These are phyloP conservation scores for Saccharomyces hybrid DNA, from an alignment of 1,139 yeast genomes.

Conservation along the genomic window DNA sequence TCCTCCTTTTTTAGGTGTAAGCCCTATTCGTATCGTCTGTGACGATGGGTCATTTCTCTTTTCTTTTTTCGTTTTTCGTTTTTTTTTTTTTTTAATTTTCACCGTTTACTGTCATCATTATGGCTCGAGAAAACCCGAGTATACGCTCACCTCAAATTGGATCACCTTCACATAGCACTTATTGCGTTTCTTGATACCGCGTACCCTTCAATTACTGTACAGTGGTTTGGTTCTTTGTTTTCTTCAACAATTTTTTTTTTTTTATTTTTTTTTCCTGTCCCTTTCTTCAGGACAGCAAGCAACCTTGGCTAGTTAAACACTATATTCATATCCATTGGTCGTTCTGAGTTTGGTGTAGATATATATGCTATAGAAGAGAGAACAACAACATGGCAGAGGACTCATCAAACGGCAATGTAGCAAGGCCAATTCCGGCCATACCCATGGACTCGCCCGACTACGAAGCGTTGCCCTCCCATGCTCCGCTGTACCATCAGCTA, in stretches of 20 bases:
- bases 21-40: neutral
- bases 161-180: neutral
- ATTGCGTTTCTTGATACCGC: neutral
- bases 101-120: neutral
- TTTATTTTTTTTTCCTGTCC: neutral
- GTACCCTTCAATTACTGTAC: neutral
- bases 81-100: neutral
- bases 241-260: neutral
- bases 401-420: neutral
- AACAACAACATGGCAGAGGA: neutral
- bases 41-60: neutral
- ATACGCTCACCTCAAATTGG: neutral
- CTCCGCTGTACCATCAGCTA: constrained; percentile 75
- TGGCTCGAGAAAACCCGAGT: neutral
- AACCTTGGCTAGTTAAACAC: neutral
- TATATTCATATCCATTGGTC: neutral
- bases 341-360: neutral
- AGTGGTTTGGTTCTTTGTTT: neutral
- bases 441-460: constrained; percentile 42
- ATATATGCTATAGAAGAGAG: neutral
- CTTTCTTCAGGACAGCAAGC: neutral
- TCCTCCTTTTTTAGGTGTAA: neutral
- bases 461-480: constrained; percentile 83
- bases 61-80: too few species aligned
- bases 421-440: neutral